Conservation (phyloP, 345 rosid species). For the Sisymbrium irio region DNA sequence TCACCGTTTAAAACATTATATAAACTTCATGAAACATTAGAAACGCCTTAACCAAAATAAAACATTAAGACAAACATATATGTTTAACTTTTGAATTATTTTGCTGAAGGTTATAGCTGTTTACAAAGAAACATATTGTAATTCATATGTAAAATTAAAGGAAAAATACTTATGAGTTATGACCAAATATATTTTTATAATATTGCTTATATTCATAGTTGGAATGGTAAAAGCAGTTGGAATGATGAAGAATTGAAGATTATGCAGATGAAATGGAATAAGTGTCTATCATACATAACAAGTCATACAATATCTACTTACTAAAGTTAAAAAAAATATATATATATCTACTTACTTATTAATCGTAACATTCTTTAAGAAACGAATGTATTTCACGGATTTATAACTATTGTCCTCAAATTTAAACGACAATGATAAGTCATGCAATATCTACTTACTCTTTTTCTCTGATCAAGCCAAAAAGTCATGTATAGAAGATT, state of each 20-base stretch:
- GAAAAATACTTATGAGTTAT: background rate
- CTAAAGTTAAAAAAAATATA: too few species aligned
- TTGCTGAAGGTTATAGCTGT: background rate
- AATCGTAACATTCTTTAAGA: background rate
- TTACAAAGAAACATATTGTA: background rate
- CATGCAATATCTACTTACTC: background rate
- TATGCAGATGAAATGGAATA: too few species aligned
- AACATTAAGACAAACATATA: background rate
- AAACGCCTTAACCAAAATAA: background rate
- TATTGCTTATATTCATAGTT: background rate
- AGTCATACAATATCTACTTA: too few species aligned
- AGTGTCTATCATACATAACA: too few species aligned
- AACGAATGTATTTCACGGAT: background rate
- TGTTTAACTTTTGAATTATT: background rate
- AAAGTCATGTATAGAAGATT: slow-evolving; percentile 4
- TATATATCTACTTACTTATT: too few species aligned
- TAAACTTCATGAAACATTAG: background rate
- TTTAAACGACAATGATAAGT: background rate
- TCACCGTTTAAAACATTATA: background rate
- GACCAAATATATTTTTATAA: background rate
- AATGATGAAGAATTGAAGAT: too few species aligned
- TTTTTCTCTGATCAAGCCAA: background rate
- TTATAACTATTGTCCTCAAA: background rate
- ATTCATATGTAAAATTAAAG: background rate
- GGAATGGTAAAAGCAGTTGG: too few species aligned